Conservation (phyloP, 768 basidiomycete species). For the Coprinellus micaceus region DNA sequence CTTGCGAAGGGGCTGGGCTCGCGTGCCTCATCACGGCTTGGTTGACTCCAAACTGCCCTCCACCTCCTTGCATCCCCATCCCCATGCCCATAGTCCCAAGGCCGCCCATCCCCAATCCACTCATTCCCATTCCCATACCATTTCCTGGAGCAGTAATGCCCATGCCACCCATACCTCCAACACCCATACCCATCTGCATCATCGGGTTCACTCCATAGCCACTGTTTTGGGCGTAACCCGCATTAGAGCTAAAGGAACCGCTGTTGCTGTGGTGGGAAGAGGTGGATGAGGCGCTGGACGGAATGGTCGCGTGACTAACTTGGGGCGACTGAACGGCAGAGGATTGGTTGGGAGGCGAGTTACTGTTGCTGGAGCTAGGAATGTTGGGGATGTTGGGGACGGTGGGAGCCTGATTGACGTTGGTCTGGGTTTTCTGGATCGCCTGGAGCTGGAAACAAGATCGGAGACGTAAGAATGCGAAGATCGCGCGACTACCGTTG, state of each 20-base stretch:
- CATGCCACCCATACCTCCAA: slow-evolving; percentile 13
- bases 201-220: slow-evolving; percentile 58
- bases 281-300: slow-evolving; percentile 30
- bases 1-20: slow-evolving; percentile 54
- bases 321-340: slow-evolving; percentile 39
- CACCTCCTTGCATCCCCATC: slow-evolving; percentile 14
- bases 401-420: slow-evolving; percentile 24
- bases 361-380: slow-evolving; percentile 24
- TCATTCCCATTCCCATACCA: slow-evolving; percentile 50
- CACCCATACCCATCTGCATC: slow-evolving; percentile 40
- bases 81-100: slow-evolving; percentile 6
- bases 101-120: slow-evolving; percentile 33
- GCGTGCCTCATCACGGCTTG: slow-evolving; percentile 83
- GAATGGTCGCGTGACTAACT: slow-evolving; percentile 26
- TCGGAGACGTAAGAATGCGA: background rate
- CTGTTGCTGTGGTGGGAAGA: slow-evolving; percentile 49
- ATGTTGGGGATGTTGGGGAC: slow-evolving; percentile 38
- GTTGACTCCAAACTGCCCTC: slow-evolving; percentile 40
- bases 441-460: slow-evolving; percentile 61
- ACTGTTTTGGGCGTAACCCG: slow-evolving; percentile 20
- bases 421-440: slow-evolving; percentile 67
- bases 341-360: slow-evolving; percentile 39
- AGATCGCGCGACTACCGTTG: background rate
- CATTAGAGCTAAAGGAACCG: slow-evolving; percentile 27
- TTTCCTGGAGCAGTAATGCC: slow-evolving; percentile 25